A percentile compares a stretch with the other conserved stretches of the same genome.
Evolutionary conservation across 805 yeast species (phyloP).

Genomic region (Lipomyces starkeyi): DNA sequence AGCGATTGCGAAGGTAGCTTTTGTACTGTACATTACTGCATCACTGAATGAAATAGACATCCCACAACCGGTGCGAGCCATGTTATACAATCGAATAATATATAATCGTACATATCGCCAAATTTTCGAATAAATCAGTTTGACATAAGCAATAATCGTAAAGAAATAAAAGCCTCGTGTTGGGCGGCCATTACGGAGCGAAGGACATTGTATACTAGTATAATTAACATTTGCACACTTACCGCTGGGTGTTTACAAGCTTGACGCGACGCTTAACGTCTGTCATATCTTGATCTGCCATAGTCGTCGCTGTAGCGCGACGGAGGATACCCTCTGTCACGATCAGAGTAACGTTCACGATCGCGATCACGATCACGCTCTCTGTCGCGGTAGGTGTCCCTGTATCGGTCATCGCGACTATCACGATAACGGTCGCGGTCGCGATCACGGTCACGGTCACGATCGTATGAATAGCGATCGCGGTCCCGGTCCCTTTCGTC

Average conservation of each 20-base stretch:
- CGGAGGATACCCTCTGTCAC: conserved; percentile 22
- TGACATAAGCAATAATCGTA: conserved; percentile 1
- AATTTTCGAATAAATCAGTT: not conserved
- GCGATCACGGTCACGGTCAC: conserved; percentile 26
- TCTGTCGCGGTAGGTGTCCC: conserved; percentile 22
- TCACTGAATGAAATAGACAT: conserved; percentile 1
- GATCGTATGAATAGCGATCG: conserved; percentile 26
- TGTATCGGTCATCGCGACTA: conserved; percentile 6
- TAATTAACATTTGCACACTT: not conserved
- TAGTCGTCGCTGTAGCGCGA: conserved; percentile 9
- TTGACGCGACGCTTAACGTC: not conserved
- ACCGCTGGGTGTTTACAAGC: not conserved
- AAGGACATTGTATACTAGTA: not conserved
- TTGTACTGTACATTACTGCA: conserved; percentile 2
- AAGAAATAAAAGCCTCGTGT: not conserved
- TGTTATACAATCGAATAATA: conserved; percentile 1
- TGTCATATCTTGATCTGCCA: conserved; percentile 6
- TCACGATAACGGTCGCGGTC: conserved; percentile 30
- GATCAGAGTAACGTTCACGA: conserved; percentile 24
- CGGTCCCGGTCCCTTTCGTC: conserved; percentile 33
- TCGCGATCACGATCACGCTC: conserved; percentile 24
- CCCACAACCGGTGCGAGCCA: conserved; percentile 2
- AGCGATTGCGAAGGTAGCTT: not conserved
- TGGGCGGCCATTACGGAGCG: not conserved
- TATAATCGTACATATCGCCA: not conserved